Evolutionary conservation across 179 eudicot species (phyloP), one percentile per base, ranked within the genome.

Genomic region (Patellifolia procumbens): DNA sequence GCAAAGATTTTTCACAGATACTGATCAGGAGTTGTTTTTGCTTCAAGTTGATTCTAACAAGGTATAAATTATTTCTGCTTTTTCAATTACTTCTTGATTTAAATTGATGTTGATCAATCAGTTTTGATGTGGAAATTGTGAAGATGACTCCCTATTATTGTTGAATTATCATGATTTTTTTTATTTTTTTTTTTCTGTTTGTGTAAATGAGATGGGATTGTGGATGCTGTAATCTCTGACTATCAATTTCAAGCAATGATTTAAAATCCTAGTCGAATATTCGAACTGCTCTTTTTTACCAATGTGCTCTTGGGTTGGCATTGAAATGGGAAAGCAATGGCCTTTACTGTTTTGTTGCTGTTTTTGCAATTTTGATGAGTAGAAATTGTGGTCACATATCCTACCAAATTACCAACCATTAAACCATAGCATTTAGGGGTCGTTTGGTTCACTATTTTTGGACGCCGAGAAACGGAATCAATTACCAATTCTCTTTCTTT

Each of bases 21-120:
- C 73, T 59, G 81, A 83, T 59, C 69, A 45, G 12, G 97, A 92
- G 15, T 85, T 93, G 37, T 95, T 83, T 79, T 87, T 95, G 78
- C 95, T 91, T 68, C 93, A 95, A 83, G 74, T 95, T 73, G 92
- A 91, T 58, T 72, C 91, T 52, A 84, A 84, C 51, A 90, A 91
- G 97, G 98, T 92, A 79, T 0, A 31, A 5, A 11, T n/a, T 64
- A 29, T 45, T 53, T 13, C 7, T 58, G 56, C 43, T 39, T 15
- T 49, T 22, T 8, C 0, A 11, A 2, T 24, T 74, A 59, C 29
- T 65, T 20, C 16, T 31, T 64, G 32, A 28, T 34, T 61, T 22
- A 15, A 63, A 26, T 56, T 49, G 37, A 31, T 37, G 65, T 20
- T n/a, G 43, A 11, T 59, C 12, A 60, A 3, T 37, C 12, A 34